Evolutionary conservation across 345 rosid genomes (phyloP), one percentile per base, ranked within the genome.

Genomic region (Eutrema heterophyllum): DNA sequence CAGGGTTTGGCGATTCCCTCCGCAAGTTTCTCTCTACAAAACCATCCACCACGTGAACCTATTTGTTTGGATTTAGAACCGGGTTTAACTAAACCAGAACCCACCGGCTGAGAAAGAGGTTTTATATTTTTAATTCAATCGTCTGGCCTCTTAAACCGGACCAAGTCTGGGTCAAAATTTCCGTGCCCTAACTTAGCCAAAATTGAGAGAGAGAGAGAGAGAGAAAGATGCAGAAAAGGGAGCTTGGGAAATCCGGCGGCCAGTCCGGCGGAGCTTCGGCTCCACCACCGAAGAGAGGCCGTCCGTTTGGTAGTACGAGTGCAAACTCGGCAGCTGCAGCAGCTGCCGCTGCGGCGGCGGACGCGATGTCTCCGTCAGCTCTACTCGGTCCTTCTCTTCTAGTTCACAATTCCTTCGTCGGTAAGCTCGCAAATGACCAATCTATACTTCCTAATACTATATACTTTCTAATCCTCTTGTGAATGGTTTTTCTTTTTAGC

Each of bases 361-460:
- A 94, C 7, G 62, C 89, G 1, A 84, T 77, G 27, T 91, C 96
- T 73, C 97, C 97, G 30, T 78, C 84, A 2, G 79, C 81, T 30
- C 82, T 89, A 70, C 86, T 94, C 5, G 98, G 98, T 40, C 98
- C 98, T 24, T 82, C 97, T 15, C 92, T 94, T 53, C 97, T 87
- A 61, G 88, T 94, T 48, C 97, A 94, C 84, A 83, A 81, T 78
- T 89, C 97, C 41, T 91, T 94, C 71, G 84, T 87, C 15, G 98
- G 98, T 92, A 46, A 84, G 83, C 64, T 35, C 36, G 3, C 24
- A 33, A 69, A 60, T 64, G 55, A 72, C 67, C 53, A 74, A 35
- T 36, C 75, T 71, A n/a, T n/a, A n/a, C n/a, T n/a, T n/a, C n/a
- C n/a, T n/a, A n/a, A 8, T 33, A 55, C 30, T 10, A 4, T 30